Evolutionary conservation across 176 grass and related monocot genomes (phyloP).

Genomic region (Eleusine coracana): DNA sequence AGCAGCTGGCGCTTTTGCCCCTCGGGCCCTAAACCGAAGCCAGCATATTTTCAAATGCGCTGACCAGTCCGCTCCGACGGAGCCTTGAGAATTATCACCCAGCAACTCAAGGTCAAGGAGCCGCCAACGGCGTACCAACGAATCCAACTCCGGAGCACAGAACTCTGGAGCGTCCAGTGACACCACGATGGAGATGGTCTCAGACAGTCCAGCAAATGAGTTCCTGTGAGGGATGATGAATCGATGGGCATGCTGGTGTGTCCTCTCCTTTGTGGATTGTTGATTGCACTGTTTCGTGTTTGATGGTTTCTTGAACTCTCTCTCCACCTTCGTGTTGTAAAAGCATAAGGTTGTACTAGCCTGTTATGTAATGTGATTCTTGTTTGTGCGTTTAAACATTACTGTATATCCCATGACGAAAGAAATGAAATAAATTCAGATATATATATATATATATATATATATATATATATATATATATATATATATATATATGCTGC

Average conservation of each 20-base stretch:
- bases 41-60: conserved; percentile 42
- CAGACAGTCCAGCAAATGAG: conserved; percentile 24
- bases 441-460: too few relatives aligned
- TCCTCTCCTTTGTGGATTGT: too few relatives aligned
- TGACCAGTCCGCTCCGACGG: conserved; percentile 46
- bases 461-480: too few relatives aligned
- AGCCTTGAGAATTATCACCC: conserved; percentile 50
- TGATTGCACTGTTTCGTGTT: not conserved
- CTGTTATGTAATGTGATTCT: too few relatives aligned
- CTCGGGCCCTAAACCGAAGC: conserved; percentile 26
- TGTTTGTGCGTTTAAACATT: too few relatives aligned
- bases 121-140: conserved; percentile 25
- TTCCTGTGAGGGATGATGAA: not conserved
- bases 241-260: not conserved
- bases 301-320: not conserved
- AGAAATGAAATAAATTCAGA: too few relatives aligned
- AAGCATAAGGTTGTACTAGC: too few relatives aligned
- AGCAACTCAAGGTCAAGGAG: conserved; percentile 32
- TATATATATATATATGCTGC: too few relatives aligned
- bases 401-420: too few relatives aligned
- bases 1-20: not conserved
- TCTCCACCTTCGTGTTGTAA: too few relatives aligned
- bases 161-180: conserved; percentile 44
- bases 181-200: conserved; percentile 54
- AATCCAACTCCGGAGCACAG: conserved; percentile 24